Evolutionary conservation across 257 asterid species (phyloP).

Genomic region (Solanum ahanhuiri): DNA sequence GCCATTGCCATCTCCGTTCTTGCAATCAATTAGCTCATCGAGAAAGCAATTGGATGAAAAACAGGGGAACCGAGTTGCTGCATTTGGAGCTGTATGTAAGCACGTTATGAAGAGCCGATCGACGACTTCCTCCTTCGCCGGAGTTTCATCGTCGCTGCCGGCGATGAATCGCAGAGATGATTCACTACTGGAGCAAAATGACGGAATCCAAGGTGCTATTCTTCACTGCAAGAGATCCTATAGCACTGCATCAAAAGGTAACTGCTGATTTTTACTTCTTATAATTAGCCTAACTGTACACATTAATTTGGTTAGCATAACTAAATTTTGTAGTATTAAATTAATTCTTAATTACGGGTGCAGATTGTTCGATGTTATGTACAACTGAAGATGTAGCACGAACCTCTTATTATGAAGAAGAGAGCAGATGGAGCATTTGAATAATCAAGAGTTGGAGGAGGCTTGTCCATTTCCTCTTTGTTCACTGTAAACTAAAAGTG

Average conservation of each 20-base stretch:
- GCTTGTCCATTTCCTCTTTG: neutral
- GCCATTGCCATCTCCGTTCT: constrained; percentile 2
- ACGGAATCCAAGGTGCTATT: neutral
- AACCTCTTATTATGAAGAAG: neutral
- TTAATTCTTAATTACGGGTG: neutral
- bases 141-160: constrained; percentile 11
- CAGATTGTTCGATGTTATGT: neutral
- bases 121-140: constrained; percentile 25
- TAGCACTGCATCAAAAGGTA: neutral
- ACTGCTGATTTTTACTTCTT: neutral
- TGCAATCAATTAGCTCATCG: constrained; percentile 25
- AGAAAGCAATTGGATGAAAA: constrained; percentile 5
- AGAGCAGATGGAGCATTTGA: constrained; percentile 28
- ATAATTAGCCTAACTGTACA: neutral
- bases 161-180: constrained; percentile 51
- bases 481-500: neutral
- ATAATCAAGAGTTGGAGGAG: neutral
- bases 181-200: constrained; percentile 48
- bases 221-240: neutral
- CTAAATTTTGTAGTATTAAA: neutral
- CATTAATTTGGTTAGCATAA: neutral
- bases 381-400: neutral
- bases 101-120: constrained; percentile 63
- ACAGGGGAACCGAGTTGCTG: constrained; percentile 26
- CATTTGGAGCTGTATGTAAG: constrained; percentile 33